phyloP scores from a whole-genome alignment of 306 rosid species.

The Rosa persica region DNA sequence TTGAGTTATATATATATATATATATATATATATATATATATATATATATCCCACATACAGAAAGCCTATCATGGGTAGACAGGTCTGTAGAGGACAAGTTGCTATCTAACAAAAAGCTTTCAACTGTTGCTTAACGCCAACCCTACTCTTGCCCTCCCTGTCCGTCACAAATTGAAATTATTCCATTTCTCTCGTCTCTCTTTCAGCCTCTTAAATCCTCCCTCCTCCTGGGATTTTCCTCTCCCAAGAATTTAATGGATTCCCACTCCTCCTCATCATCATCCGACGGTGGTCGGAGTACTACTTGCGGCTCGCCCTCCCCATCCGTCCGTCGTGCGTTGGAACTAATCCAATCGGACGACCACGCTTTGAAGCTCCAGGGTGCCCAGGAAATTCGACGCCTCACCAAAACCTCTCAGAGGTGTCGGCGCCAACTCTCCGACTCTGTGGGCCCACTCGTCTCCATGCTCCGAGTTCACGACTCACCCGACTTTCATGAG shows the following conservation, averaged over 20 bases:
- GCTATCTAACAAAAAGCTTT: not conserved
- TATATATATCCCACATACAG: too few species aligned
- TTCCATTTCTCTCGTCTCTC: not conserved
- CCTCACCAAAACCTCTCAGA: slow-evolving; percentile 83
- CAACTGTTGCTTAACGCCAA: slow-evolving; percentile 56
- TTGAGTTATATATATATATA: too few species aligned
- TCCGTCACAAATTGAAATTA: slow-evolving; percentile 15
- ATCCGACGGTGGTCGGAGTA: slow-evolving; percentile 20
- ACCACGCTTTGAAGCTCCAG: slow-evolving; percentile 45
- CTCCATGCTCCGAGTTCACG: slow-evolving; percentile 43
- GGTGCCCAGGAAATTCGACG: slow-evolving; percentile 86
- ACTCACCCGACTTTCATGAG: slow-evolving; percentile 66
- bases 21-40: too few species aligned
- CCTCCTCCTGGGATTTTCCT: not conserved
- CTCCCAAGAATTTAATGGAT: slow-evolving; percentile 18
- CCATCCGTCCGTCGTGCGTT: slow-evolving; percentile 66
- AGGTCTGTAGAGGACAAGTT: not conserved
- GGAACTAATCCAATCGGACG: slow-evolving; percentile 60
- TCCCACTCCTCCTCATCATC: slow-evolving; percentile 36
- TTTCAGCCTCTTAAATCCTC: not conserved
- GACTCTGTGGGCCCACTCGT: slow-evolving; percentile 29
- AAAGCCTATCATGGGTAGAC: not conserved
- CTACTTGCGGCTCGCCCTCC: not conserved
- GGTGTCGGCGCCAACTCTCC: slow-evolving; percentile 84
- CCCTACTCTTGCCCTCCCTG: slow-evolving; percentile 4